Base-by-base conservation (phyloP, 2,329 filamentous ascomycete species). In the Xylaria arbuscula region DNA sequence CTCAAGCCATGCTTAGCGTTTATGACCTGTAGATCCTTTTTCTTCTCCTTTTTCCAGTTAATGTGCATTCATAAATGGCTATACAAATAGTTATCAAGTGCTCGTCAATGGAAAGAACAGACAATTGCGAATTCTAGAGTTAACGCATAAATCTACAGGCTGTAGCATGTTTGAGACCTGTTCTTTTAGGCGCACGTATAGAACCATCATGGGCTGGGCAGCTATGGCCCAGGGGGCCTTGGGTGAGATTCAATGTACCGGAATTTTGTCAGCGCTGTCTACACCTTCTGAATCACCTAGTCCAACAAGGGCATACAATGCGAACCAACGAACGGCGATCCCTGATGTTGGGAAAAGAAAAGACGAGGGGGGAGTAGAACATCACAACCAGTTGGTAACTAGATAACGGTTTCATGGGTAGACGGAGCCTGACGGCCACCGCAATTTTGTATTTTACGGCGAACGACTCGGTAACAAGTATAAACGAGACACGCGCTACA, bases 401-500 rank as follows among this genome's bases (percentile, higher is more conserved):
- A 34, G 34, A 28, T 45, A 47, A 54, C 22, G 32, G 42, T 7
- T n/a, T 17, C 34, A 17, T n/a, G 17, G 40, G 11, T 22, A 17
- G 4, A 54, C n/a, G 10, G n/a, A 62, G 48, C 19, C 28, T 32
- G 3, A 17, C 57, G 48, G 55, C 45, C 1, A 47, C 59, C 6
- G 32, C 24, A 28, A 15, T 11, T 50, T 55, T 47, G 7, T 24
- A 45, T 59, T 50, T 36, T 61, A 40, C 42, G 22, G 57, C n/a
- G 32, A 60, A 45, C 15, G 36, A 48, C 59, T 40, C n/a, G 47
- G 22, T 55, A 38, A 28, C 28, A 45, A 34, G 22, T 55, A 32
- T 32, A 48, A 48, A 24, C 22, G 13, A 48, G 45, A 59, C 38
- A 61, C 28, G 54, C 34, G 54, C 34, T 42, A 42, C 34, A 51